phyloP scores from a whole-genome alignment of 805 yeast species.

The Ogataea polymorpha region DNA sequence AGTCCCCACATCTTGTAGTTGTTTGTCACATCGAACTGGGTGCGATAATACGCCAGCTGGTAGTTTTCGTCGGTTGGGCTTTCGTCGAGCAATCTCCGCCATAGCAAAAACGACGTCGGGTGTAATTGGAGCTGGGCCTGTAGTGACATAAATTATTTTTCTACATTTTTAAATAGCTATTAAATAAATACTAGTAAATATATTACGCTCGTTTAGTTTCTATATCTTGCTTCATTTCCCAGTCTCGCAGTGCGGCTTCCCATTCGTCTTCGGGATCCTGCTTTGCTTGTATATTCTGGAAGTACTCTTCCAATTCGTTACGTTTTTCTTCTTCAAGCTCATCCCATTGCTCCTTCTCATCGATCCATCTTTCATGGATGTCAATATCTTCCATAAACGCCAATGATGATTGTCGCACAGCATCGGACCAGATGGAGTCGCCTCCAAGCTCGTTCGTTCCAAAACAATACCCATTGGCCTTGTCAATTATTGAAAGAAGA shows the following conservation, averaged over 20 bases:
- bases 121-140: conserved; percentile 2
- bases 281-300: conserved; percentile 37
- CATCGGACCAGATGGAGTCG: conserved; percentile 98
- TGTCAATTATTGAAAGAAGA: conserved; percentile 73
- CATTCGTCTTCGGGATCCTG: conserved; percentile 67
- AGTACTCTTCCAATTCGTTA: conserved; percentile 34
- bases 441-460: conserved; percentile 95
- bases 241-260: conserved; percentile 60
- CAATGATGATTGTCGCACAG: conserved; percentile 66
- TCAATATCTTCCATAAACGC: conserved; percentile 59
- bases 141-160: not conserved
- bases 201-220: not conserved
- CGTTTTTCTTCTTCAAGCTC: conserved; percentile 49
- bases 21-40: conserved; percentile 11
- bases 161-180: not conserved
- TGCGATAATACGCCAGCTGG: conserved; percentile 7
- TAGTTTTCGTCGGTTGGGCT: not conserved
- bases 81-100: conserved; percentile 10
- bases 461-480: conserved; percentile 89
- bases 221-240: conserved; percentile 39
- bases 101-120: conserved; percentile 11
- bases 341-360: conserved; percentile 75
- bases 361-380: conserved; percentile 95
- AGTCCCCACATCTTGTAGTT: conserved; percentile 16
- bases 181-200: not conserved